phyloP scores from a whole-genome alignment of 192 early-diverging fungal genomes.

The Coemansia sp. region DNA sequence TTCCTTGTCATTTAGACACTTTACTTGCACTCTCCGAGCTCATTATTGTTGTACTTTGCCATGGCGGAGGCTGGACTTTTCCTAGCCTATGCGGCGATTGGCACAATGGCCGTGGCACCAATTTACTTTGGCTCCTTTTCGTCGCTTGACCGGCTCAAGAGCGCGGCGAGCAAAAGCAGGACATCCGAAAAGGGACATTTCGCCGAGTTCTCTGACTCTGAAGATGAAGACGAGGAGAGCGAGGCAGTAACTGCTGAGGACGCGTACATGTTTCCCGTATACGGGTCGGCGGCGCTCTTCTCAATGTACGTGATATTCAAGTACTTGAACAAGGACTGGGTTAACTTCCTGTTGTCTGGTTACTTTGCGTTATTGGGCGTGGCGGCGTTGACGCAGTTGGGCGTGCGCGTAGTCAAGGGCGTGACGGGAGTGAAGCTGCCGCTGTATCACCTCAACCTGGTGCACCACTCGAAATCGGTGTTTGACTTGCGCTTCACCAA shows the following conservation, averaged over 20 bases:
- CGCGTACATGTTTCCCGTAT: slow-evolving; percentile 91
- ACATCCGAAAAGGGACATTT: slow-evolving; percentile 47
- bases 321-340: slow-evolving; percentile 81
- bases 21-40: not conserved
- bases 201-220: slow-evolving; percentile 62
- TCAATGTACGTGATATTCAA: slow-evolving; percentile 87
- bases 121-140: slow-evolving; percentile 86
- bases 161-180: slow-evolving; percentile 43
- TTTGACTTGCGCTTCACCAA: slow-evolving; percentile 62
- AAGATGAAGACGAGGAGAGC: slow-evolving; percentile 68
- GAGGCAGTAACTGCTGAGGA: slow-evolving; percentile 87
- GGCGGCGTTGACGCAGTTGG: slow-evolving; percentile 72
- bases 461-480: slow-evolving; percentile 29
- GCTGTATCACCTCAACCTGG: slow-evolving; percentile 73
- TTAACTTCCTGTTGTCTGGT: slow-evolving; percentile 80
- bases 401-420: slow-evolving; percentile 57
- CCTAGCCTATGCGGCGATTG: slow-evolving; percentile 84
- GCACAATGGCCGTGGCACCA: slow-evolving; percentile 84
- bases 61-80: slow-evolving; percentile 47
- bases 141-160: slow-evolving; percentile 66
- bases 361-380: slow-evolving; percentile 90
- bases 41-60: slow-evolving; percentile 3
- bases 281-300: slow-evolving; percentile 83
- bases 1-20: not conserved
- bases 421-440: slow-evolving; percentile 64